Conservation (phyloP, 805 yeast genomes). For the Metschnikowia colocasiae region DNA sequence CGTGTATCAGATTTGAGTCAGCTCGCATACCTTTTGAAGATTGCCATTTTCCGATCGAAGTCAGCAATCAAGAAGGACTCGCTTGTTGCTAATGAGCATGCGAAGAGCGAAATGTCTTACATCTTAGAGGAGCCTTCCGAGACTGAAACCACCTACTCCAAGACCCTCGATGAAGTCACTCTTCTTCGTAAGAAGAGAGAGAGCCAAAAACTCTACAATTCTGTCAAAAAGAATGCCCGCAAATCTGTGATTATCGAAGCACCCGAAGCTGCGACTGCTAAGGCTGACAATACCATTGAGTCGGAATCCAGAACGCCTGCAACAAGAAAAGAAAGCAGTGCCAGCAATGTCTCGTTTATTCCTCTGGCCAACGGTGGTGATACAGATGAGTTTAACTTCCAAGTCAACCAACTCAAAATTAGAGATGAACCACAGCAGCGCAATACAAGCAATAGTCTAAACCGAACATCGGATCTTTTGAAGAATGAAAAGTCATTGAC, state of each 20-base stretch:
- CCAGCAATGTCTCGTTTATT: conserved; percentile 29
- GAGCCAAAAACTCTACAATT: conserved; percentile 50
- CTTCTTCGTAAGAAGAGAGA: conserved; percentile 72
- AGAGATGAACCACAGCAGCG: conserved; percentile 37
- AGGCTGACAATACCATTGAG: conserved; percentile 23
- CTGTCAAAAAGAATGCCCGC: conserved; percentile 59
- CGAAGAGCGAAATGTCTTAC: conserved; percentile 14
- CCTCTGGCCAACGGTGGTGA: conserved; percentile 22
- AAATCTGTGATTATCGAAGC: conserved; percentile 64
- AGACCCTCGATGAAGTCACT: conserved; percentile 72
- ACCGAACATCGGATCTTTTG: conserved; percentile 65
- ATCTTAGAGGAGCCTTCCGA: conserved; percentile 18
- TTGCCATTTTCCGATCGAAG: conserved; percentile 75
- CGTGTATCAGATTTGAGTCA: conserved; percentile 69
- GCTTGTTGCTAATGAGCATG: conserved; percentile 5
- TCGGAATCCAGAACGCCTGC: conserved; percentile 15
- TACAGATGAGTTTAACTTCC: conserved; percentile 25
- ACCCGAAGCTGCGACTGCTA: conserved; percentile 47
- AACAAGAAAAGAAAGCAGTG: conserved; percentile 21
- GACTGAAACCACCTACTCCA: conserved; percentile 53
- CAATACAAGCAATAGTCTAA: conserved; percentile 38
- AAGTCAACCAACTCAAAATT: conserved; percentile 26
- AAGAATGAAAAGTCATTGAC: conserved; percentile 83
- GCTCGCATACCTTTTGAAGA: conserved; percentile 69
- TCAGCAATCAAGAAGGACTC: conserved; percentile 46